phyloP scores from a whole-genome alignment of 352 stramenopile genomes.

The Elongisporangium prolatum region DNA sequence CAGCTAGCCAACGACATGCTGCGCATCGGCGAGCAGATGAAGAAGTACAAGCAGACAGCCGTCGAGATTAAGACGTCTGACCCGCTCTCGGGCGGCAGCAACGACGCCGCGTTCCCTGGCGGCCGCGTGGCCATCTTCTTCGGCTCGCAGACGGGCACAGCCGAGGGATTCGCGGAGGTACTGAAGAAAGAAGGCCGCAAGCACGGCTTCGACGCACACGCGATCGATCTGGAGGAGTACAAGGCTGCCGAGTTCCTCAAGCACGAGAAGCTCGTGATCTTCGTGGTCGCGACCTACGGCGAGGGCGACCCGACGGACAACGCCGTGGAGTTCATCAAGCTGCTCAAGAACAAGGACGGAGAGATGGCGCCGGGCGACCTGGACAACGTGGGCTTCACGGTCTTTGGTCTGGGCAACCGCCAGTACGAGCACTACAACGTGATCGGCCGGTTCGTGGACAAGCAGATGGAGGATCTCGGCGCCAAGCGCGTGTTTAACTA shows the following conservation, averaged over 20 bases:
- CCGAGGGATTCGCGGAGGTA: constrained; percentile 95
- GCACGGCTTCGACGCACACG: constrained; percentile 81
- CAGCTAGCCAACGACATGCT: constrained; percentile 66
- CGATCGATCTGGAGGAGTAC: constrained; percentile 96
- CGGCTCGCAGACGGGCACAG: constrained; percentile 97
- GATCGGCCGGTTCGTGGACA: constrained; percentile 92
- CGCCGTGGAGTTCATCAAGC: constrained; percentile 90
- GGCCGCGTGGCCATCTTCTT: constrained; percentile 92
- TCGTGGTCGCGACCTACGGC: constrained; percentile 97
- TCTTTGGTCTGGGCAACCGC: constrained; percentile 98
- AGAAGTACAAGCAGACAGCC: constrained; percentile 70
- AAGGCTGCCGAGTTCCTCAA: constrained; percentile 54
- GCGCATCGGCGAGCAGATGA: constrained; percentile 75
- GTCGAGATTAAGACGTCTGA: neutral
- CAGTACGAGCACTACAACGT: constrained; percentile 99
- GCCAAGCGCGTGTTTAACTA: constrained; percentile 84
- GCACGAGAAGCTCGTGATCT: constrained; percentile 77
- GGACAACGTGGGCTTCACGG: constrained; percentile 81
- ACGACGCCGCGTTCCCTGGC: constrained; percentile 41
- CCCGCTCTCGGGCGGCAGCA: constrained; percentile 5
- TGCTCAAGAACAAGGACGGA: constrained; percentile 74
- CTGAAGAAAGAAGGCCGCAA: constrained; percentile 88
- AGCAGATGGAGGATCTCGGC: constrained; percentile 81
- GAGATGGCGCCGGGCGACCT: constrained; percentile 27
- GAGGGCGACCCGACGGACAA: constrained; percentile 99